Evolutionary conservation across 768 basidiomycete species (phyloP).

Genomic region (Tricholoma sp.): DNA sequence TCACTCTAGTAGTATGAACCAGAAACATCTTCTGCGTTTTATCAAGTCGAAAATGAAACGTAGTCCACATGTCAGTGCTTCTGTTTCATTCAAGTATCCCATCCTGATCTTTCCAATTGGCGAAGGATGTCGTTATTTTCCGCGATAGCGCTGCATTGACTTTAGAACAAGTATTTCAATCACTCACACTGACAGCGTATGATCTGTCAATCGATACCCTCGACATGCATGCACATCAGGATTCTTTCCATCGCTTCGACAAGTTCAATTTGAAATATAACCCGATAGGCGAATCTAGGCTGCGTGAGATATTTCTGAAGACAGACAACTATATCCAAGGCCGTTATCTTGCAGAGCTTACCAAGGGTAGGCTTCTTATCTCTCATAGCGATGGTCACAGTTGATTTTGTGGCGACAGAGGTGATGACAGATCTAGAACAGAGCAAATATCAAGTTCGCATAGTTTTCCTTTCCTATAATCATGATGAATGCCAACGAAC

Average conservation of each 20-base stretch:
- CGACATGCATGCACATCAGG: slow-evolving; percentile 98
- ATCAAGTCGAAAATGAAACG: slow-evolving; percentile 99
- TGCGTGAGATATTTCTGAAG: slow-evolving; percentile 97
- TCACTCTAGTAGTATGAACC: slow-evolving; percentile 98
- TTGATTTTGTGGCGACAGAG: slow-evolving; percentile 46
- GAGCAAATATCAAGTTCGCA: slow-evolving; percentile 89
- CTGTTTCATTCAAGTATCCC: not conserved
- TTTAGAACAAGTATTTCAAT: slow-evolving; percentile 92
- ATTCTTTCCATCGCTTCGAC: slow-evolving; percentile 98
- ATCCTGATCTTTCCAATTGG: not conserved
- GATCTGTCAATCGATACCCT: slow-evolving; percentile 98
- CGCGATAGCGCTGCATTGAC: slow-evolving; percentile 89
- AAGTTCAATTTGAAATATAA: slow-evolving; percentile 98
- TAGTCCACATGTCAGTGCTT: slow-evolving; percentile 59
- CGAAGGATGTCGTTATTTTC: slow-evolving; percentile 90
- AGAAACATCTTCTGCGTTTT: slow-evolving; percentile 96
- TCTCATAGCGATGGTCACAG: not conserved
- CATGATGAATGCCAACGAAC: not conserved
- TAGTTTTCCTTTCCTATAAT: not conserved
- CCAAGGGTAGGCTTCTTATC: slow-evolving; percentile 54
- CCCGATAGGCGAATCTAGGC: slow-evolving; percentile 89
- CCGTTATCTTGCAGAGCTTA: slow-evolving; percentile 90
- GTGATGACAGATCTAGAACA: slow-evolving; percentile 97
- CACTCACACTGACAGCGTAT: slow-evolving; percentile 91
- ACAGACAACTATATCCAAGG: slow-evolving; percentile 95